These are phyloP conservation scores for Syzygium oleosum DNA, from an alignment of 345 rosid genomes.

Conservation along the genomic window DNA sequence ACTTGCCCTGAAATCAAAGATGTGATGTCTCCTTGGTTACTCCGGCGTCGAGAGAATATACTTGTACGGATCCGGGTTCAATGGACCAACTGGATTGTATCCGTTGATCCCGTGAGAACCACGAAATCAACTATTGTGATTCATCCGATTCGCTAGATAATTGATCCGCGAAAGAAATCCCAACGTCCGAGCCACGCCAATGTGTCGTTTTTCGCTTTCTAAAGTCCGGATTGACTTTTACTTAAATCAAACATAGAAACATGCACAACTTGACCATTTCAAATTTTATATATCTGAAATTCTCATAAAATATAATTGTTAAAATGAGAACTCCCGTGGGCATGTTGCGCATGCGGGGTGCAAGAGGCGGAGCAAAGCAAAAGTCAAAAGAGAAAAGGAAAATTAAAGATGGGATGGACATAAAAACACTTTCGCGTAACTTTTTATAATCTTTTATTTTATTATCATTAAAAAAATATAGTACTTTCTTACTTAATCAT, in stretches of 20 bases:
- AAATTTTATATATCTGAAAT: background rate
- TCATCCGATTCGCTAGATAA: background rate
- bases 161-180: background rate
- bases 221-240: background rate
- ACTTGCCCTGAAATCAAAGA: background rate
- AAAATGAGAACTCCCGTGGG: too few relatives aligned
- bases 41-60: background rate
- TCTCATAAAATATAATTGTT: background rate
- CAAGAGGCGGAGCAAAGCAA: too few relatives aligned
- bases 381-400: too few relatives aligned
- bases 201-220: background rate
- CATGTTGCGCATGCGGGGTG: too few relatives aligned
- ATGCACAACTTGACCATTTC: background rate
- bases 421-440: background rate
- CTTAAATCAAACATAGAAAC: background rate
- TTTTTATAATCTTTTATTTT: background rate
- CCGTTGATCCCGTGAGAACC: background rate
- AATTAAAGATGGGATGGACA: too few relatives aligned
- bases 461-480: too few relatives aligned
- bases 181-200: background rate
- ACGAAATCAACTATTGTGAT: background rate
- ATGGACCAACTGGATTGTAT: background rate
- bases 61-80: background rate
- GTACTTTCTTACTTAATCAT: background rate
- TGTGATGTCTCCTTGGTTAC: background rate